phyloP scores from a whole-genome alignment of 2,329 filamentous ascomycete species.

The Penicillium palitans region DNA sequence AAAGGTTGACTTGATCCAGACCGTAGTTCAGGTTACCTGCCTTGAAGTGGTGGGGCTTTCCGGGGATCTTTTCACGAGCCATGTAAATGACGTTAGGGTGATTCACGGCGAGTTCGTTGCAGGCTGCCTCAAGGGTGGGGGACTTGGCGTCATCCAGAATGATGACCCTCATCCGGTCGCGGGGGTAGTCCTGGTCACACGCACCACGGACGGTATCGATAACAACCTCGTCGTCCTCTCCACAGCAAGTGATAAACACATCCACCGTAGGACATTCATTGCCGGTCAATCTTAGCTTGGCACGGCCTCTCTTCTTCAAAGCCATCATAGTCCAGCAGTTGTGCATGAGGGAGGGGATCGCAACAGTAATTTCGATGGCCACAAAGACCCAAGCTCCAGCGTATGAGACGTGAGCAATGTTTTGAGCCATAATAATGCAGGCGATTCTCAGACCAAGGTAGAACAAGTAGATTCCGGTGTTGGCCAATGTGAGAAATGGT shows the following conservation, averaged over 20 bases:
- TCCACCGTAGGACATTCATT: constrained; percentile 44
- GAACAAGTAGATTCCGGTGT: constrained; percentile 38
- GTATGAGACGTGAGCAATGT: constrained; percentile 43
- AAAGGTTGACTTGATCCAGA: constrained; percentile 50
- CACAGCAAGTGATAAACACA: constrained; percentile 47
- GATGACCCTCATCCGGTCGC: constrained; percentile 39
- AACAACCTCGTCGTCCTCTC: constrained; percentile 45
- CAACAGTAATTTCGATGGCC: constrained; percentile 54
- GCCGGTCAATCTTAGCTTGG: constrained; percentile 52
- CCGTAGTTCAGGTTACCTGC: constrained; percentile 66
- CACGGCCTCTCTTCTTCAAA: constrained; percentile 55
- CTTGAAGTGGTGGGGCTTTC: constrained; percentile 57
- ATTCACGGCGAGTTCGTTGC: constrained; percentile 36
- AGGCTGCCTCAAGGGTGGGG: constrained; percentile 34
- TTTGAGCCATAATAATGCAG: constrained; percentile 56
- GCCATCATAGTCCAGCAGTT: constrained; percentile 60
- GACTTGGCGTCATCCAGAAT: constrained; percentile 45
- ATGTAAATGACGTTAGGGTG: constrained; percentile 47
- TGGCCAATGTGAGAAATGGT: constrained; percentile 38
- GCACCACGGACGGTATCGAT: constrained; percentile 44
- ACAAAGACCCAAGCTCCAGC: constrained; percentile 60
- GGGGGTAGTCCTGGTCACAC: constrained; percentile 43
- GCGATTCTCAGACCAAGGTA: constrained; percentile 56
- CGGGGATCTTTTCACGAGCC: constrained; percentile 44
- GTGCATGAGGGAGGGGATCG: constrained; percentile 58